Base-by-base conservation (phyloP, 495 filamentous ascomycete genomes). In the Tuber brumale region DNA sequence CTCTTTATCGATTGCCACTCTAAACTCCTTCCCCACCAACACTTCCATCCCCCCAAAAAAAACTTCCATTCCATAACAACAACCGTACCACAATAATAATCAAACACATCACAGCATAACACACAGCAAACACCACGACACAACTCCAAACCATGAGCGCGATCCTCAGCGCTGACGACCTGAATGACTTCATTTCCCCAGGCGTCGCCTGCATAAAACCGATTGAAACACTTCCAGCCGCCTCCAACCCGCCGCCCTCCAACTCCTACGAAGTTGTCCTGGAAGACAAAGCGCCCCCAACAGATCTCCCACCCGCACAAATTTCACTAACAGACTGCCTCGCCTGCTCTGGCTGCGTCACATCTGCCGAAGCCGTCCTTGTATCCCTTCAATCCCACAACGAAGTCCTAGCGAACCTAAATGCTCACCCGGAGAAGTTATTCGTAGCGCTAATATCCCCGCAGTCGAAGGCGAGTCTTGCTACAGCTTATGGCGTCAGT, bases 181-280 rank as follows among this genome's bases (percentile, higher is more conserved):
- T 99, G 76, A 99, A 99, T 86, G 95, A 99, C 87, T 99, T 99
- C 86, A 99, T 99, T 82, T 94, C 92, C 44, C 95, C 95, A 10
- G 95, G 95, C 48, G 93, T 99, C 76, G 95, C 95, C 48, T 99
- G 95, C 85, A 97, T 99, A 84, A 99, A 99, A 82, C 95, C 95
- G 31, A 89, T 99, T 79, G 95, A 99, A 84, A 93, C 93, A 1
- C 88, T 98, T 19, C 73, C 81, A 23, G 57, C 81, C 18, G 69
- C 45, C 16, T 10, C 69, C 27, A 71, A 72, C 78, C 76, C 76
- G 77, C 69, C 74, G 73, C 80, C 74, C 76, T 85, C 90, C 89
- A 91, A 90, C 80, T 82, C 89, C 5, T 93, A 94, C 83, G 93
- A 97, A 89, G 94, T 98, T 69, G 92, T 93, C 46, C 93, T 93